These are phyloP conservation scores for Nymphaea thermarum DNA, from an alignment of 164 flowering plant species.

Conservation along the genomic window DNA sequence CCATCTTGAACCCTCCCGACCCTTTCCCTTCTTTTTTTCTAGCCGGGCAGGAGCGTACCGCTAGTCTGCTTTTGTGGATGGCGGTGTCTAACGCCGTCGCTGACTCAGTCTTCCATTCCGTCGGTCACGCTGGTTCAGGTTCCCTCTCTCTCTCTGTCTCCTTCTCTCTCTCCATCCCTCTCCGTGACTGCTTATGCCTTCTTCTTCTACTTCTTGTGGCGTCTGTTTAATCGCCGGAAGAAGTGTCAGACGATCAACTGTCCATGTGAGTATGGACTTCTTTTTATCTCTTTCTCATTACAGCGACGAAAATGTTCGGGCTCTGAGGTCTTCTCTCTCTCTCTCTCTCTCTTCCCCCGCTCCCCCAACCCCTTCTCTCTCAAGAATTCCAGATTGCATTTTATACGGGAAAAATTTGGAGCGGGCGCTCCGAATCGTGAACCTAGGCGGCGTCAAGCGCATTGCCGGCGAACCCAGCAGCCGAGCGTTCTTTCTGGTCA, in stretches of 20 bases:
- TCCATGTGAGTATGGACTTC: slow-evolving; percentile 44
- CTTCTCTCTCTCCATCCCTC: background rate
- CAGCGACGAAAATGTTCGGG: too few relatives aligned
- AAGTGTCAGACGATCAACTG: slow-evolving; percentile 77
- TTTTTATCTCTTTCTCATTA: background rate
- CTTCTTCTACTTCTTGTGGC: background rate
- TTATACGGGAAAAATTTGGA: slow-evolving; percentile 90
- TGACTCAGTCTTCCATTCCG: too few relatives aligned
- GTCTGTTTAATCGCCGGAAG: background rate
- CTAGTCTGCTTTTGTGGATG: too few relatives aligned
- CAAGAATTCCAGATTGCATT: slow-evolving; percentile 47
- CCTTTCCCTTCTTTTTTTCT: too few relatives aligned
- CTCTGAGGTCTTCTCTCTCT: background rate
- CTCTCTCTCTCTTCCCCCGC: background rate
- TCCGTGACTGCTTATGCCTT: background rate
- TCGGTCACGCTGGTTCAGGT: background rate
- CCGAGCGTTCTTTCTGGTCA: slow-evolving; percentile 78
- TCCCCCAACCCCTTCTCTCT: slow-evolving; percentile 1
- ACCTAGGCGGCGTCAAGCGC: slow-evolving; percentile 78
- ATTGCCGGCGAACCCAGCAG: slow-evolving; percentile 65
- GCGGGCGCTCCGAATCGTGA: slow-evolving; percentile 82
- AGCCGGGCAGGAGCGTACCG: too few relatives aligned
- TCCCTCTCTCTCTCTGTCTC: slow-evolving; percentile 3
- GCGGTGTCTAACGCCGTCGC: too few relatives aligned
- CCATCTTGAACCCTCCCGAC: too few relatives aligned